Conservation (phyloP, 78 protist genomes). For the slime mould (Dictyostelium discoideum) region DNA sequence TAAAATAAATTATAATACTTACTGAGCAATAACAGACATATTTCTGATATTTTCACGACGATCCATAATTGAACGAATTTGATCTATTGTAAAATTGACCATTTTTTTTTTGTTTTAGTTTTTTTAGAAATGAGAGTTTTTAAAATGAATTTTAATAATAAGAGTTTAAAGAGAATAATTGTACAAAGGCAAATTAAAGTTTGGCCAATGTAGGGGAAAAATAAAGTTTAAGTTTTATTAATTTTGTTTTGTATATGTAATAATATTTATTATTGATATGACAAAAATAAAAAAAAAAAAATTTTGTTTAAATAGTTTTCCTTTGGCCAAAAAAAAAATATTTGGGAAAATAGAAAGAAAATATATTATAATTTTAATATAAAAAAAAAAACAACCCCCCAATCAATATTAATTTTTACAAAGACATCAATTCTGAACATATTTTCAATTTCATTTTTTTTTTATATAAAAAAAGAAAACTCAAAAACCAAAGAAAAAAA, state of each 20-base stretch:
- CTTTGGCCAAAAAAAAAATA: too few relatives aligned
- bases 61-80: conserved; percentile 97
- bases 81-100: conserved; percentile 95
- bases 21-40: conserved; percentile 98
- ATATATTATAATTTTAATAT: too few relatives aligned
- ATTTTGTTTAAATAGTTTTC: too few relatives aligned
- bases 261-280: background rate
- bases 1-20: background rate
- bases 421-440: too few relatives aligned
- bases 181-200: background rate
- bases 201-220: background rate
- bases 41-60: conserved; percentile 95
- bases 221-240: background rate
- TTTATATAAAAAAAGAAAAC: too few relatives aligned
- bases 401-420: too few relatives aligned
- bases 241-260: background rate
- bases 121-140: background rate
- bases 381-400: too few relatives aligned
- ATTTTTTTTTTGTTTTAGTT: background rate
- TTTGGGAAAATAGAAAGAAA: background rate
- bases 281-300: background rate
- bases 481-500: too few relatives aligned
- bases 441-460: too few relatives aligned
- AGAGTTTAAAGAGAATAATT: too few relatives aligned
- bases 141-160: background rate